Evolutionary conservation across 129 eudicot species (phyloP), one percentile per base, ranked within the genome.

Genomic region (Kitagawia praeruptora): DNA sequence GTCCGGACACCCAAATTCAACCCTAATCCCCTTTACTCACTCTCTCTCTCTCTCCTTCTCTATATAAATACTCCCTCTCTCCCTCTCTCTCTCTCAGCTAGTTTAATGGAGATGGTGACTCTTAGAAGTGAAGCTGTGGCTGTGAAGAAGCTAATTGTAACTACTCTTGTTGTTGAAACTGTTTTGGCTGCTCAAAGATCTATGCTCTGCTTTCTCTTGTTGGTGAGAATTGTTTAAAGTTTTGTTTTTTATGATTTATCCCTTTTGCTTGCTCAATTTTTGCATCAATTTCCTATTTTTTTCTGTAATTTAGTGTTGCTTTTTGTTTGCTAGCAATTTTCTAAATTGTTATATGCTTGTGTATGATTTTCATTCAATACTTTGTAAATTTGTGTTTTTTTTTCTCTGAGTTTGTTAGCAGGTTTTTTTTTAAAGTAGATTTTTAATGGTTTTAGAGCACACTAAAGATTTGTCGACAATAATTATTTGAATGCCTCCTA

Each of bases 161-260:
- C 81, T 78, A 85, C 88, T 23, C 27, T 84, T 70, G 77, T 69
- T 37, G 41, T 85, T 81, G 88, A 85, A 82, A 81, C 85, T 74
- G 81, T 80, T 77, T 81, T 93, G 75, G 85, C 89, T 84, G 93
- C 95, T 89, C 90, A 87, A 44, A 85, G 84, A 83, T 86, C 94
- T 82, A 45, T 91, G 56, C 85, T 90, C 85, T 85, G 80, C 84
- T 81, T 91, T 31, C 37, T 91, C 66, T 54, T 84, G 80, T 77
- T 83, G 96, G 98, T 92, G 86, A 38, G 44, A 34, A 27, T 69
- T 61, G 19, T 67, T 67, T n/a, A n/a, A n/a, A n/a, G n/a, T n/a
- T n/a, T n/a, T n/a, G n/a, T n/a, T n/a, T n/a, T n/a, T n/a, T n/a
- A n/a, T n/a, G n/a, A n/a, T n/a, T n/a, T n/a, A n/a, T n/a, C n/a